These are phyloP conservation scores for Umbelopsis sp. DNA, from an alignment of 371 early-diverging fungal species.

Conservation along the genomic window DNA sequence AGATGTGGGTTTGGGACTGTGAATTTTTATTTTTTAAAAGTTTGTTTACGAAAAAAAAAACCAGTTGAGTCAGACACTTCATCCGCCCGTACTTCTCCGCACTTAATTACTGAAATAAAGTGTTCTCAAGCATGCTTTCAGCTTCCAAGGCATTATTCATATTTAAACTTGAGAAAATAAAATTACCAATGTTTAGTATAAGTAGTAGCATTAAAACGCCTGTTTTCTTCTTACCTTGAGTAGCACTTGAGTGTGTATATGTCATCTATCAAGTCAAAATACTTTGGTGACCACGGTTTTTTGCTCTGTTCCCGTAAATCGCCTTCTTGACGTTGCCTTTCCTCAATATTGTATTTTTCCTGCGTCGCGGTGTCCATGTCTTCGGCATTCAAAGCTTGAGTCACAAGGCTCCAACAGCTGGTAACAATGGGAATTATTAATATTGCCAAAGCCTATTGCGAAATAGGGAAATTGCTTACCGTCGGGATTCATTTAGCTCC, in stretches of 20 bases:
- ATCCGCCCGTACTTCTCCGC: constrained; percentile 5
- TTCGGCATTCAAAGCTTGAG: constrained; percentile 66
- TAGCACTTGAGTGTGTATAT: constrained; percentile 26
- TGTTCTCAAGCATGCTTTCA: not conserved
- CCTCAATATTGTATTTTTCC: constrained; percentile 85
- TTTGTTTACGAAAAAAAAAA: constrained; percentile 1
- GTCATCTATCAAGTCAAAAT: constrained; percentile 44
- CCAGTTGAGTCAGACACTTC: not conserved
- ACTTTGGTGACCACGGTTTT: constrained; percentile 51
- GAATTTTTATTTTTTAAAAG: not conserved
- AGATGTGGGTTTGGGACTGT: constrained; percentile 2
- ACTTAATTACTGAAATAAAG: not conserved
- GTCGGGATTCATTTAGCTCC: constrained; percentile 83
- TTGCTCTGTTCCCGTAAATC: constrained; percentile 62
- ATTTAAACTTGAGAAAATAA: not conserved
- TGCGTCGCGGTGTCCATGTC: constrained; percentile 80
- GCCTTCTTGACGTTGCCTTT: constrained; percentile 73
- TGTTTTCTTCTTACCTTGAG: constrained; percentile 19
- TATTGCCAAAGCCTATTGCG: not conserved
- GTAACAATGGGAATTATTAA: not conserved
- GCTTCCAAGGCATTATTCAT: constrained; percentile 5
- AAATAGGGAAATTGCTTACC: constrained; percentile 36
- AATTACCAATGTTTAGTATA: no score
- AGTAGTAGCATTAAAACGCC: no score
- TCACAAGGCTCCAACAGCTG: constrained; percentile 74